phyloP scores from a whole-genome alignment of 306 rosid species.

The Casuarina cunninghamiana region DNA sequence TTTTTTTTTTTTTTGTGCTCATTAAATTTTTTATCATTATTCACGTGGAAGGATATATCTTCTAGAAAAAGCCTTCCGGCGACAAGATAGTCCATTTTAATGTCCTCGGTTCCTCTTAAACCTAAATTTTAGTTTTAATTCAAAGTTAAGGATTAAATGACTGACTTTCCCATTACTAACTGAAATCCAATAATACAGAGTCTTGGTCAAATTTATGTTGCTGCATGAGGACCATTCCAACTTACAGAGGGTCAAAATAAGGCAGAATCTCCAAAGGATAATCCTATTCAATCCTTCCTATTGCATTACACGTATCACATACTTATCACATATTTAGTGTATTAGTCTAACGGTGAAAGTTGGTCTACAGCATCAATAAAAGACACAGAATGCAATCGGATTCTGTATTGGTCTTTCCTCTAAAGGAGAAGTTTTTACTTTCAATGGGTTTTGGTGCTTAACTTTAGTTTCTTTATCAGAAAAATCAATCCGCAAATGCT shows the following conservation, averaged over 20 bases:
- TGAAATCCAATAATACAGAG: slow-evolving; percentile 22
- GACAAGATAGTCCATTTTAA: background rate
- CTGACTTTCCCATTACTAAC: slow-evolving; percentile 29
- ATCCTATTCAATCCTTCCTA: background rate
- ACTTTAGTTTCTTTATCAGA: background rate
- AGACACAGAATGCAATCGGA: background rate
- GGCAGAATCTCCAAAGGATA: slow-evolving; percentile 23
- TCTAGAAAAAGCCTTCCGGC: background rate
- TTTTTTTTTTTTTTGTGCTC: too few relatives aligned
- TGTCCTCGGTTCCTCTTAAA: background rate
- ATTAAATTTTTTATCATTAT: background rate
- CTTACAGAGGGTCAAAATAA: slow-evolving; percentile 39
- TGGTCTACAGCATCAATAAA: background rate
- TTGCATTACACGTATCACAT: too few relatives aligned
- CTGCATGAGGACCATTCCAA: slow-evolving; percentile 43
- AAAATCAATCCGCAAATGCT: too few relatives aligned
- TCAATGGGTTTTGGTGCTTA: background rate
- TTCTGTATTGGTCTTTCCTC: slow-evolving; percentile 2
- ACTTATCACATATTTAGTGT: background rate
- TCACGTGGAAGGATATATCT: background rate
- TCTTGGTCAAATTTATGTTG: slow-evolving; percentile 45
- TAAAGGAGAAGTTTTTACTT: background rate
- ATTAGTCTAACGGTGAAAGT: background rate
- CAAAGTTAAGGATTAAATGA: slow-evolving; percentile 39
- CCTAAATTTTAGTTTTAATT: slow-evolving; percentile 22